A percentile compares a stretch with the other conserved stretches of the same genome.
phyloP scores from a whole-genome alignment of 805 yeast genomes.

The Kazachstania kunashirensis region DNA sequence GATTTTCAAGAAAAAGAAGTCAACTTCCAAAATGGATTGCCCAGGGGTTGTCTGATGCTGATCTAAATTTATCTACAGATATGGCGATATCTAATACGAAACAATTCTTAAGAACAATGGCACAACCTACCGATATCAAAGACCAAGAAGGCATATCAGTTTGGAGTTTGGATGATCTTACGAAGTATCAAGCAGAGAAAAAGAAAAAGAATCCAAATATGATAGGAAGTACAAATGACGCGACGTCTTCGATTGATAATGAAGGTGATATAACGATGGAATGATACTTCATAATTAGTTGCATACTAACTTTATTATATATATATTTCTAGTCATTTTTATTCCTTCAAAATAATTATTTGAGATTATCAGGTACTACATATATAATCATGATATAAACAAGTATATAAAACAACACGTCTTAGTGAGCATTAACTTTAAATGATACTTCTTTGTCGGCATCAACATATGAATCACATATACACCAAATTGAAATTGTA shows the following conservation, averaged over 20 bases:
- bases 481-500: conserved; percentile 64
- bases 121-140: conserved; percentile 82
- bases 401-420: no score
- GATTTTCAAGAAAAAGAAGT: conserved; percentile 75
- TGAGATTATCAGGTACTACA: no score
- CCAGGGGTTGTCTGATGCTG: conserved; percentile 86
- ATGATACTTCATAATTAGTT: neutral
- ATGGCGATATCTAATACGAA: conserved; percentile 95
- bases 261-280: conserved; percentile 23
- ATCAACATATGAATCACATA: conserved; percentile 87
- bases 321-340: no score
- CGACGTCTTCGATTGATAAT: conserved; percentile 7
- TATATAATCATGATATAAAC: neutral
- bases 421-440: conserved; percentile 34
- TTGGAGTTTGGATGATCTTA: conserved; percentile 71
- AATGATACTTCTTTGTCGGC: conserved; percentile 75
- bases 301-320: no score
- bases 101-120: conserved; percentile 83
- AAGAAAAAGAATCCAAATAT: no score
- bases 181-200: conserved; percentile 38
- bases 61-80: conserved; percentile 85
- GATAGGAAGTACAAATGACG: no score
- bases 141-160: conserved; percentile 93
- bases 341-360: no score
- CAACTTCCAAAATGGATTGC: conserved; percentile 97